Evolutionary conservation across 2,329 filamentous ascomycete genomes (phyloP).

Genomic region (Fusarium proliferatum): DNA sequence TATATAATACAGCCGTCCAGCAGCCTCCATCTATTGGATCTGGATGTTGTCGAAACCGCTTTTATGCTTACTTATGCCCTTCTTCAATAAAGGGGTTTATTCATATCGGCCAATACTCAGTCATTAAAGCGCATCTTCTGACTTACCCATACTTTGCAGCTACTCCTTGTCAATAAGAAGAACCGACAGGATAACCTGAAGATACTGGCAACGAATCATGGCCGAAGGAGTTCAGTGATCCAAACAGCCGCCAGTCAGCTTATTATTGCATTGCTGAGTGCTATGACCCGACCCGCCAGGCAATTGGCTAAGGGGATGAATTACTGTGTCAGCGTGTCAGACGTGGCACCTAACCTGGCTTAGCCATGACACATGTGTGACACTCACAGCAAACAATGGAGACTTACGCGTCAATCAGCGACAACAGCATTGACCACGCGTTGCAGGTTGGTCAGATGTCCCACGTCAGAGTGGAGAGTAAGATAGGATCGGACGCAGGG

Average conservation of each 20-base stretch:
- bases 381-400: background rate
- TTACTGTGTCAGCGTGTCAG: background rate
- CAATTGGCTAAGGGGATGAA: background rate
- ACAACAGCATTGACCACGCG: background rate
- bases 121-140: too few species aligned
- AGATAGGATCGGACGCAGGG: background rate
- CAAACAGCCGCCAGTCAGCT: conserved; percentile 2
- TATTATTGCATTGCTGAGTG: background rate
- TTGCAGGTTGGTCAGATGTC: background rate
- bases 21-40: background rate
- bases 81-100: background rate
- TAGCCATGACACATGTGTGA: background rate
- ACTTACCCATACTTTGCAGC: background rate
- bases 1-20: background rate
- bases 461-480: background rate
- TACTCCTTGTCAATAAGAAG: background rate
- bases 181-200: too few species aligned
- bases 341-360: background rate
- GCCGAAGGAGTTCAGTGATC: background rate
- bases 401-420: background rate
- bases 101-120: background rate
- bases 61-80: too few species aligned
- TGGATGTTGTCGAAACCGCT: background rate
- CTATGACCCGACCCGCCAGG: background rate
- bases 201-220: too few species aligned